Evolutionary conservation across 2,329 filamentous ascomycete genomes (phyloP).

Genomic region (Calonectria multiphialidica): DNA sequence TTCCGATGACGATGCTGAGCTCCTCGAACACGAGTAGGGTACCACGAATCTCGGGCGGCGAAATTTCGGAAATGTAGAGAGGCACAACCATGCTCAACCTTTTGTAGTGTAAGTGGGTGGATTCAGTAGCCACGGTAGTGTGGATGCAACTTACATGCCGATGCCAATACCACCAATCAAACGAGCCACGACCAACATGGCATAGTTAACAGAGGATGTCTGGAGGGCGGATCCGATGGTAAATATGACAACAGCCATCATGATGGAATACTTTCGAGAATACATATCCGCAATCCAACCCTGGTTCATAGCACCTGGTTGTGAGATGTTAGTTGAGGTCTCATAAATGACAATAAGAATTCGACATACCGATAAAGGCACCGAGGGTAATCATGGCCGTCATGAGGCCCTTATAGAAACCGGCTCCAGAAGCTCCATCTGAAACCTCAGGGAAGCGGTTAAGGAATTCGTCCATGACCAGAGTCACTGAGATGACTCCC

Average conservation of each 20-base stretch:
- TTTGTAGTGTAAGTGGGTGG: not conserved
- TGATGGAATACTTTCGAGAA: conserved; percentile 49
- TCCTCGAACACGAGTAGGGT: conserved; percentile 58
- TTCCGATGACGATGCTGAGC: conserved; percentile 47
- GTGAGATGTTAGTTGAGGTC: not conserved
- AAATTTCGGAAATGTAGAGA: conserved; percentile 60
- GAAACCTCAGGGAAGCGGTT: conserved; percentile 48
- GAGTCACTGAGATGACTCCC: conserved; percentile 54
- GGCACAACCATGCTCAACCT: conserved; percentile 51
- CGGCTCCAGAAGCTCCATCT: conserved; percentile 51
- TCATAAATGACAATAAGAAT: not conserved
- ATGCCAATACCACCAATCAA: conserved; percentile 58
- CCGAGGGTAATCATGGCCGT: conserved; percentile 61
- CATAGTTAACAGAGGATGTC: conserved; percentile 53
- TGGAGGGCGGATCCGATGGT: conserved; percentile 58
- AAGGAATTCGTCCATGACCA: conserved; percentile 52
- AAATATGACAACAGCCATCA: conserved; percentile 49
- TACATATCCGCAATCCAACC: conserved; percentile 51
- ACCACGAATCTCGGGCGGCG: conserved; percentile 61
- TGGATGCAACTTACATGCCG: conserved; percentile 45
- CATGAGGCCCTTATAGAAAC: conserved; percentile 56
- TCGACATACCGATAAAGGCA: conserved; percentile 55
- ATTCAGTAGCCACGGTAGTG: not conserved
- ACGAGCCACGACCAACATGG: conserved; percentile 57
- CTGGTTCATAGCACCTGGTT: conserved; percentile 56